Evolutionary conservation across 2,329 filamentous ascomycete species (phyloP).

Genomic region (Colletotrichum salicis): DNA sequence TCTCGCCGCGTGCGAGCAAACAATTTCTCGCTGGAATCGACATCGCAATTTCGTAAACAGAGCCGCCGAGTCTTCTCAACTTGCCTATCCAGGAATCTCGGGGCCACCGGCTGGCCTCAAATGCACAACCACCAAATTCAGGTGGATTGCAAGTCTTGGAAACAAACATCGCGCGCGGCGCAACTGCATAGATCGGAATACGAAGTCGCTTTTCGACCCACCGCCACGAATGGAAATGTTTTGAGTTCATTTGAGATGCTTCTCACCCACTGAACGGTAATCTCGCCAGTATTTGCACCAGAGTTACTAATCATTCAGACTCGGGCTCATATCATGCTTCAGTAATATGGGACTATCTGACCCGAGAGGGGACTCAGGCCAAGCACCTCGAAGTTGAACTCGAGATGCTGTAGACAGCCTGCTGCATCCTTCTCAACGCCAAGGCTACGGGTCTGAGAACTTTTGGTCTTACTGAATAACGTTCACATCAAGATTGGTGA

Average conservation of each 20-base stretch:
- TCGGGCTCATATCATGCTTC: neutral
- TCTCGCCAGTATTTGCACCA: no score
- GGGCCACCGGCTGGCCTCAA: neutral
- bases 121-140: neutral
- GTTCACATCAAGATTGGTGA: no score
- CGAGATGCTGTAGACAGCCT: no score
- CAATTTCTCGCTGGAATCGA: neutral
- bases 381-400: no score
- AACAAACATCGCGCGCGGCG: no score
- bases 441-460: neutral
- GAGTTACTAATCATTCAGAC: neutral
- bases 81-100: no score
- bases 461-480: neutral
- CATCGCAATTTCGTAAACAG: neutral
- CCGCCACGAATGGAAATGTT: no score
- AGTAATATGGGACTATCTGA: neutral
- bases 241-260: no score
- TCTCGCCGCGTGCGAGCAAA: neutral
- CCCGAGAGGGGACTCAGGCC: neutral
- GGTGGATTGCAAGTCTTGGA: neutral
- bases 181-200: no score
- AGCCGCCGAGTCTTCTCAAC: neutral
- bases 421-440: neutral
- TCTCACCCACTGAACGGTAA: no score
- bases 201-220: no score